Conservation (phyloP, 1,139 yeast species). For the Candida tropicalis region DNA sequence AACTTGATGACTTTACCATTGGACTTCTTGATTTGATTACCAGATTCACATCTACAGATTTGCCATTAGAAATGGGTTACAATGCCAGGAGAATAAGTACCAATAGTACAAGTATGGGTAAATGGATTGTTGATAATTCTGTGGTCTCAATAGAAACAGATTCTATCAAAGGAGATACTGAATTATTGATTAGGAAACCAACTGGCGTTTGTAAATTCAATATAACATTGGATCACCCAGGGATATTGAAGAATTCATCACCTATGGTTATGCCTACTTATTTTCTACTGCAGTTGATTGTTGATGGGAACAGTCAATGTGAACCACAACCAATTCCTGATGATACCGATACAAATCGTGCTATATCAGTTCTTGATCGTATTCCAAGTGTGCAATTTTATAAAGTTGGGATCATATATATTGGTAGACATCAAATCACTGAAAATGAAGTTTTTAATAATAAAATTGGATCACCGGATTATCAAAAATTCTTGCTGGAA, state of each 20-base stretch:
- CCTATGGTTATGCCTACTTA: constrained; percentile 27
- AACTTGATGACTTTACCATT: constrained; percentile 52
- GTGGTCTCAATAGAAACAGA: constrained; percentile 62
- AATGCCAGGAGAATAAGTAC: constrained; percentile 23
- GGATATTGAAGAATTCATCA: constrained; percentile 8
- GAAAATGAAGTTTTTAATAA: constrained; percentile 71
- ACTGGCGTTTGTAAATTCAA: constrained; percentile 61
- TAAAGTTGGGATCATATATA: constrained; percentile 76
- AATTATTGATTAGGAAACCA: constrained; percentile 61
- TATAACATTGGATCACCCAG: constrained; percentile 42
- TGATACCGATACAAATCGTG: constrained; percentile 57
- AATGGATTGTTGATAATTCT: constrained; percentile 67
- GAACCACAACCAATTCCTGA: constrained; percentile 44
- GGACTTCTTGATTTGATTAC: constrained; percentile 70
- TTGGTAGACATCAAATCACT: constrained; percentile 64
- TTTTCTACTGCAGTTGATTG: constrained; percentile 35
- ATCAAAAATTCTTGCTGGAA: constrained; percentile 57
- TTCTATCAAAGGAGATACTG: constrained; percentile 53
- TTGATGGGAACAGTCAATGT: constrained; percentile 19
- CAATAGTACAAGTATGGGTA: constrained; percentile 29
- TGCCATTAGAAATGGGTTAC: constrained; percentile 52
- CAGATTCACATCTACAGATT: constrained; percentile 67
- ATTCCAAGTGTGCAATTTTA: constrained; percentile 80
- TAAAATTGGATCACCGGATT: constrained; percentile 62
- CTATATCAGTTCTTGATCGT: constrained; percentile 67